These are phyloP conservation scores for Colletotrichum sp. DNA, from an alignment of 2,329 filamentous ascomycete species.

Conservation along the genomic window DNA sequence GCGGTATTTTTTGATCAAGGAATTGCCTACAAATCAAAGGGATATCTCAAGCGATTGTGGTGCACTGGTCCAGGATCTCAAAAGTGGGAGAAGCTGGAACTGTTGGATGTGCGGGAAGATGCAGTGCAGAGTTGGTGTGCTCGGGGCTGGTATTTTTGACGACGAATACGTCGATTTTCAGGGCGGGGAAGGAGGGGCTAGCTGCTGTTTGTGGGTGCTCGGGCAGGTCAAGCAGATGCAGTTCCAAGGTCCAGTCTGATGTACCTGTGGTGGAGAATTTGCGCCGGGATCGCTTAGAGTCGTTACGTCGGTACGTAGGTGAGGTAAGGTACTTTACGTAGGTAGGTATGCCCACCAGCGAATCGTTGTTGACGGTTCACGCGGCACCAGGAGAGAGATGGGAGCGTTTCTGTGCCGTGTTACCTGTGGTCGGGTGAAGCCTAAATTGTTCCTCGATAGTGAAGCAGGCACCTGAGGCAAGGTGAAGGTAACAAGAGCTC, in stretches of 20 bases:
- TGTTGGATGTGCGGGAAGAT: slow-evolving; percentile 12
- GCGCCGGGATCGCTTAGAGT: slow-evolving; percentile 5
- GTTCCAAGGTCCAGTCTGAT: slow-evolving; percentile 10
- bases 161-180: slow-evolving; percentile 24
- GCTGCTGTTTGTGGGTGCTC: slow-evolving; percentile 21
- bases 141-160: slow-evolving; percentile 21
- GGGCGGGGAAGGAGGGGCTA: slow-evolving; percentile 24
- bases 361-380: background rate
- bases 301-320: background rate
- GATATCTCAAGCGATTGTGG: slow-evolving; percentile 15
- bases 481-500: background rate
- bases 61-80: slow-evolving; percentile 20
- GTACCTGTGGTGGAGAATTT: slow-evolving; percentile 3
- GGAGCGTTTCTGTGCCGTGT: background rate
- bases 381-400: background rate
- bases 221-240: slow-evolving; percentile 10
- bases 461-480: background rate
- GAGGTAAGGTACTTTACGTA: background rate
- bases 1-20: slow-evolving; percentile 23
- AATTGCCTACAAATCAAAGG: slow-evolving; percentile 1
- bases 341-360: background rate
- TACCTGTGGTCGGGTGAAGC: background rate
- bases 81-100: slow-evolving; percentile 3
- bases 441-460: background rate
- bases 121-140: slow-evolving; percentile 20